Conservation (phyloP, 2,329 filamentous ascomycete species). For the Bimuria novae-zelandiae region DNA sequence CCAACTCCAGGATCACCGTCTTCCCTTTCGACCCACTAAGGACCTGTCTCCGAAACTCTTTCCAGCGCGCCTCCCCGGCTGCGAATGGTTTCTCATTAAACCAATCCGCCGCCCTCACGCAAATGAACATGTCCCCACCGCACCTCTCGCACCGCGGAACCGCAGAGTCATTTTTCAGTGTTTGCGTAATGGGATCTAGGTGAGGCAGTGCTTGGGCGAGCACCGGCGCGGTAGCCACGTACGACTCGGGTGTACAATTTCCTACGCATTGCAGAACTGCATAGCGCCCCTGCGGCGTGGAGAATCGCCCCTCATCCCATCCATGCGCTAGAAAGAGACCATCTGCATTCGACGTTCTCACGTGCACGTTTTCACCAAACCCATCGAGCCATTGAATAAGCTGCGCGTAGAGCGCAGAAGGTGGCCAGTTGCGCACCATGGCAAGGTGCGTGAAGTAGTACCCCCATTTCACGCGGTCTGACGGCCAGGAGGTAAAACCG, state of each 20-base stretch:
- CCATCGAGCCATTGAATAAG: slow-evolving; percentile 19
- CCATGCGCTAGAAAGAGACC: slow-evolving; percentile 38
- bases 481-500: slow-evolving; percentile 35
- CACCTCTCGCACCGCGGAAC: slow-evolving; percentile 32
- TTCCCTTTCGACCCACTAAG: slow-evolving; percentile 14
- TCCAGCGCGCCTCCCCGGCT: slow-evolving; percentile 24
- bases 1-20: slow-evolving; percentile 26
- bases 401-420: slow-evolving; percentile 24
- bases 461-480: slow-evolving; percentile 36
- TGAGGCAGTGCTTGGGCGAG: slow-evolving; percentile 26
- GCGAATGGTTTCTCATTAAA: slow-evolving; percentile 34
- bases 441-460: slow-evolving; percentile 41
- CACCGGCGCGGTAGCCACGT: slow-evolving; percentile 22
- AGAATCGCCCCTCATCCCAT: slow-evolving; percentile 25
- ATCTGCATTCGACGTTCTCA: slow-evolving; percentile 44
- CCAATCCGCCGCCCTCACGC: slow-evolving; percentile 32
- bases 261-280: slow-evolving; percentile 35
- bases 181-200: slow-evolving; percentile 27
- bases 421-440: slow-evolving; percentile 32
- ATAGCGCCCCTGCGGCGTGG: slow-evolving; percentile 42
- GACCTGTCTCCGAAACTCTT: slow-evolving; percentile 18
- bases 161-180: slow-evolving; percentile 21
- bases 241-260: slow-evolving; percentile 36
- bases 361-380: slow-evolving; percentile 23
- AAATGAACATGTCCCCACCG: slow-evolving; percentile 31